These are phyloP conservation scores for Plasmodium billcollinsi DNA, from an alignment of 169 alveolate genomes.

Conservation along the genomic window DNA sequence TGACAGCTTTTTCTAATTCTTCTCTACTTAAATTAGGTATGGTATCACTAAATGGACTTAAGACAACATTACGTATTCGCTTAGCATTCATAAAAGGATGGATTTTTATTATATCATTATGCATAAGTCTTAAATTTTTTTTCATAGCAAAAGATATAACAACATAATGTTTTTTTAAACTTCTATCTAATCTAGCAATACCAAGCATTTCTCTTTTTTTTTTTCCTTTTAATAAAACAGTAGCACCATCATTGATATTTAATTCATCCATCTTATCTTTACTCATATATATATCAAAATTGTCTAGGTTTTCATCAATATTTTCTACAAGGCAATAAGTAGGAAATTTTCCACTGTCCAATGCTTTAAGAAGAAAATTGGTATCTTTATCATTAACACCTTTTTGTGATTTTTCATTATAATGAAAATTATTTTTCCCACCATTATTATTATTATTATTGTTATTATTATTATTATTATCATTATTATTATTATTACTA, in stretches of 20 bases:
- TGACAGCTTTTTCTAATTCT: slow-evolving; percentile 34
- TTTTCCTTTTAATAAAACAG: slow-evolving; percentile 59
- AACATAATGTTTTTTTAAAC: slow-evolving; percentile 28
- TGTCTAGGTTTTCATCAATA: slow-evolving; percentile 50
- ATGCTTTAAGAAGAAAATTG: slow-evolving; percentile 33
- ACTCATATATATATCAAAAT: slow-evolving; percentile 64
- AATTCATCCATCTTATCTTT: slow-evolving; percentile 44
- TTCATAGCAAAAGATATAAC: slow-evolving; percentile 58
- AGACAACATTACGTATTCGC: slow-evolving; percentile 14
- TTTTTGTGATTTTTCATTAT: neutral
- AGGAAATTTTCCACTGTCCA: slow-evolving; percentile 62
- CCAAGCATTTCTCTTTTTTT: slow-evolving; percentile 63
- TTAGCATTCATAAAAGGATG: slow-evolving; percentile 24
- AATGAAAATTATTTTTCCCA: neutral
- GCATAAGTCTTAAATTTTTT: slow-evolving; percentile 57
- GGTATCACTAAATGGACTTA: slow-evolving; percentile 69
- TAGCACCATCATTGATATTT: slow-evolving; percentile 24
- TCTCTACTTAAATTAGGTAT: slow-evolving; percentile 12
- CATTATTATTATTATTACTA: neutral
- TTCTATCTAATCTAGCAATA: slow-evolving; percentile 10
- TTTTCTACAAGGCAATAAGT: slow-evolving; percentile 51
- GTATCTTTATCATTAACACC: slow-evolving; percentile 18
- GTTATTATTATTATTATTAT: neutral
- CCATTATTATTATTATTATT: neutral
- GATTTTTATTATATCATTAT: slow-evolving; percentile 51